A percentile compares a stretch with the other conserved stretches of the same genome.
Conservation (phyloP, 2,329 filamentous ascomycete species). For the Curvularia sp. region DNA sequence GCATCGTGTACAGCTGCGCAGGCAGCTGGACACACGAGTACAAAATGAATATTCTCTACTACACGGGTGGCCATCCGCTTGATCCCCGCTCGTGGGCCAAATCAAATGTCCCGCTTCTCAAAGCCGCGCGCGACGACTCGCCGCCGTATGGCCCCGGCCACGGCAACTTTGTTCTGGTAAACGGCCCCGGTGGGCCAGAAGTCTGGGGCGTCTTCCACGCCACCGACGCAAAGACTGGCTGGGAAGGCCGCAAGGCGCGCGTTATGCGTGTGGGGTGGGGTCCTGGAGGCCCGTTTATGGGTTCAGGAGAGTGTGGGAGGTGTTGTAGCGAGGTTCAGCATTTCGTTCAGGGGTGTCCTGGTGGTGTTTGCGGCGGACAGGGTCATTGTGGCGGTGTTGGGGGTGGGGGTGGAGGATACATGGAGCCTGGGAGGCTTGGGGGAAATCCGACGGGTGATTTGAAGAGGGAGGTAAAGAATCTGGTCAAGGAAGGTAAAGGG, state of each 20-base stretch:
- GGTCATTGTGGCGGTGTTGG: slow-evolving; percentile 33
- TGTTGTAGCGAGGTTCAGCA: slow-evolving; percentile 45
- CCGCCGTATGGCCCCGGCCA: slow-evolving; percentile 58
- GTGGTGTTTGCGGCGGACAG: slow-evolving; percentile 35
- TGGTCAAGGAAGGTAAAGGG: slow-evolving; percentile 35
- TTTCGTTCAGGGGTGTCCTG: slow-evolving; percentile 42
- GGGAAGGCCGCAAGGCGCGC: slow-evolving; percentile 55
- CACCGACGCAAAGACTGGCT: slow-evolving; percentile 56
- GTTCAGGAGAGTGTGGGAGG: slow-evolving; percentile 48
- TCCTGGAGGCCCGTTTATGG: slow-evolving; percentile 53
- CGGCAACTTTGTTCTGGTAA: slow-evolving; percentile 54
- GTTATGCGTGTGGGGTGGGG: slow-evolving; percentile 54
- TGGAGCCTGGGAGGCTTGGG: slow-evolving; percentile 27
- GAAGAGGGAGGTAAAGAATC: slow-evolving; percentile 32
- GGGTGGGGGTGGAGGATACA: slow-evolving; percentile 22
- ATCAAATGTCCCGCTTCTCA: slow-evolving; percentile 49
- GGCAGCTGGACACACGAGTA: slow-evolving; percentile 58
- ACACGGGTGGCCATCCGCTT: slow-evolving; percentile 53
- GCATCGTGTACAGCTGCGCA: slow-evolving; percentile 57
- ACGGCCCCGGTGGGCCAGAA: slow-evolving; percentile 46
- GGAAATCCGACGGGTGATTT: slow-evolving; percentile 19
- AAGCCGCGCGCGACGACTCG: slow-evolving; percentile 42
- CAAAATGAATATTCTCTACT: slow-evolving; percentile 57
- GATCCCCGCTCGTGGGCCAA: slow-evolving; percentile 51
- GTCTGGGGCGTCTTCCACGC: slow-evolving; percentile 57